These are phyloP conservation scores for Coniochaeta sp. DNA, from an alignment of 2,329 filamentous ascomycete species.

Conservation along the genomic window DNA sequence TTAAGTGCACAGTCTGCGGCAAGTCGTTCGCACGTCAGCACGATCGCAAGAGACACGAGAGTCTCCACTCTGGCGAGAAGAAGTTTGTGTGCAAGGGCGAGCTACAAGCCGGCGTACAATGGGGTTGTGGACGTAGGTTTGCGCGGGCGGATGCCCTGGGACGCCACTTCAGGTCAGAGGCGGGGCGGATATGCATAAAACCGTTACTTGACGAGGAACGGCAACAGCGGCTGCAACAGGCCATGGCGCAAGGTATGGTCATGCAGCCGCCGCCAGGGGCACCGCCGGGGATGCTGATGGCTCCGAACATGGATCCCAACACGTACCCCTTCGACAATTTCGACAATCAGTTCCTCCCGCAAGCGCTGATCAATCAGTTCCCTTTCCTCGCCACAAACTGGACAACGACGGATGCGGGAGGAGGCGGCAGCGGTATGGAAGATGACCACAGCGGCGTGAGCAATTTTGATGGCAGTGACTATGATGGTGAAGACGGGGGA, in stretches of 20 bases:
- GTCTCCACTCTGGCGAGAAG: constrained; percentile 93
- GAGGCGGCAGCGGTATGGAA: constrained; percentile 63
- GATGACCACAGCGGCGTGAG: constrained; percentile 72
- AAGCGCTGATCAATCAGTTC: constrained; percentile 83
- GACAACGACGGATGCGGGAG: constrained; percentile 27
- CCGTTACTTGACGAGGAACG: constrained; percentile 95
- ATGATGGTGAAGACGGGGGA: constrained; percentile 66
- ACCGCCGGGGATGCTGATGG: constrained; percentile 49
- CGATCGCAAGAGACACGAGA: constrained; percentile 94
- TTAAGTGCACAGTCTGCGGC: constrained; percentile 92
- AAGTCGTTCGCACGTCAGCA: constrained; percentile 98
- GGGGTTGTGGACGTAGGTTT: constrained; percentile 91
- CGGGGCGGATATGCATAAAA: constrained; percentile 92
- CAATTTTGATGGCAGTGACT: constrained; percentile 76
- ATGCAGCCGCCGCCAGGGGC: constrained; percentile 29
- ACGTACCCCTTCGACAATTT: constrained; percentile 46
- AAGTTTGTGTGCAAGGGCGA: constrained; percentile 96
- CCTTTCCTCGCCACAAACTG: constrained; percentile 69
- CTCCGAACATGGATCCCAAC: constrained; percentile 50
- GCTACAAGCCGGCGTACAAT: constrained; percentile 72
- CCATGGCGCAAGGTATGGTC: constrained; percentile 48
- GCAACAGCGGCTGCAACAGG: constrained; percentile 57
- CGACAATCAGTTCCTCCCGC: constrained; percentile 64
- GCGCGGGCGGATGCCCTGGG: constrained; percentile 92
- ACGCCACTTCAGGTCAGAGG: constrained; percentile 90